These are phyloP conservation scores for Sclerotinia nivalis DNA, from an alignment of 2,329 filamentous ascomycete species.

Conservation along the genomic window DNA sequence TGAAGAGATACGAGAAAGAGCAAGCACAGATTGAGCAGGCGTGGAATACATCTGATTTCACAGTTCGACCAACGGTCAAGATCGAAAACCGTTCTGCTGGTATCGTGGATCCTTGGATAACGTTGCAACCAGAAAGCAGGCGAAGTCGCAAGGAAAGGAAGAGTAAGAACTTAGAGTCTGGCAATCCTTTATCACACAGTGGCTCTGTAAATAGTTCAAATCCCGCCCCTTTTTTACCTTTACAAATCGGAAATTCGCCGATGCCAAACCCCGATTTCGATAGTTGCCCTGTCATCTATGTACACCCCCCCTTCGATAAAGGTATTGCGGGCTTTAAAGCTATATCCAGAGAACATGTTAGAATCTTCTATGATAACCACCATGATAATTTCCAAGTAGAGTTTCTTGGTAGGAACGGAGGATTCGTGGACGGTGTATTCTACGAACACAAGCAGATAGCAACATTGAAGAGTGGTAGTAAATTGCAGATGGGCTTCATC, in stretches of 20 bases:
- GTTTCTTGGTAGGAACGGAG: constrained; percentile 62
- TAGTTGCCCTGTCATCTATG: constrained; percentile 66
- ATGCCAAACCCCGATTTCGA: constrained; percentile 55
- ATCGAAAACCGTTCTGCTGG: constrained; percentile 71
- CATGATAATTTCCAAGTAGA: constrained; percentile 64
- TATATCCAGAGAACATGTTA: constrained; percentile 73
- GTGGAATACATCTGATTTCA: constrained; percentile 46
- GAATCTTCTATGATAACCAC: constrained; percentile 68
- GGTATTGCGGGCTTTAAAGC: constrained; percentile 65
- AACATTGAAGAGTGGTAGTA: constrained; percentile 62
- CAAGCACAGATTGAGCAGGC: constrained; percentile 46
- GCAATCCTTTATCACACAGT: constrained; percentile 46
- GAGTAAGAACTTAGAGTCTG: constrained; percentile 48
- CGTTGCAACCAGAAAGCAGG: neutral
- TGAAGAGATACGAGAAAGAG: constrained; percentile 13
- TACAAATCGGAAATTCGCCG: neutral
- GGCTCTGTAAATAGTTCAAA: constrained; percentile 37
- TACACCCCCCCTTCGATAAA: constrained; percentile 67
- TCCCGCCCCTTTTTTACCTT: constrained; percentile 1
- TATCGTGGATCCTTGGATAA: constrained; percentile 49
- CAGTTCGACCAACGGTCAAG: constrained; percentile 52
- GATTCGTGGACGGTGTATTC: constrained; percentile 65
- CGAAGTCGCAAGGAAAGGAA: constrained; percentile 41
- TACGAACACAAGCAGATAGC: constrained; percentile 55
- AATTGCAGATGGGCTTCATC: constrained; percentile 72